Base-by-base conservation (phyloP, 2,329 filamentous ascomycete genomes). In the Kalmusia sp. region DNA sequence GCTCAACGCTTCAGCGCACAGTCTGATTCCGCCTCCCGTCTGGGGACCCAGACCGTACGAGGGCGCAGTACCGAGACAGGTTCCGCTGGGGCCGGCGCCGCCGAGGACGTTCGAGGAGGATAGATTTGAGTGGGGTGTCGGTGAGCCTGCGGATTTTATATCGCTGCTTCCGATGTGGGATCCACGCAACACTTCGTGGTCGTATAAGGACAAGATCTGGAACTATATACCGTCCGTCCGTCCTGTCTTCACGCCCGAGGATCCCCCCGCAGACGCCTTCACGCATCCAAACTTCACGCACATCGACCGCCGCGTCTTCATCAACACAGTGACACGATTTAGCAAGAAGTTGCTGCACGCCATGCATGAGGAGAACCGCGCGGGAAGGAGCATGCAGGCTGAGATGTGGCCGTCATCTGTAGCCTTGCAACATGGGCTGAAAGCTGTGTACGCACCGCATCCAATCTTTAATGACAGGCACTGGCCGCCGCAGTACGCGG, bases 381-480 rank as follows among this genome's bases (percentile, higher is more conserved):
- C 89, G 69, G 93, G 92, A 64, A 90, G 96, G 74, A 90, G 91
- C 59, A 96, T 95, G 79, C 96, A 96, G 72, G 91, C 92, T 0
- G 93, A 98, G 75, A 97, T 97, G 93, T 97, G 92, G 92, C 91
- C 93, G 0, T 88, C 89, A 1, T 95, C 90, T 0, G 87, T 91
- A 1, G 91, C 93, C 1, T 82, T 98, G 8, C 93, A 97, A 55
- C 93, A 97, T 71, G 93, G 93, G 9, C 87, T 91, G 77, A 98
- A 97, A 78, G 92, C 91, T 31, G 92, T 97, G 12, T 96, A 89
- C 61, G 92, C 88, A 2, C 93, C 93, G 1, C 93, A 98, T 67
- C 91, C 93, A 1, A 83, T 96, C 50, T 98, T 89, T 71, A 85
- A 93, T 14, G 93, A 96, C 74, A 87, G 93, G 51, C 84, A 86